Conservation (phyloP, 1,139 yeast genomes). For the Geotrichum cucujoidarum region DNA sequence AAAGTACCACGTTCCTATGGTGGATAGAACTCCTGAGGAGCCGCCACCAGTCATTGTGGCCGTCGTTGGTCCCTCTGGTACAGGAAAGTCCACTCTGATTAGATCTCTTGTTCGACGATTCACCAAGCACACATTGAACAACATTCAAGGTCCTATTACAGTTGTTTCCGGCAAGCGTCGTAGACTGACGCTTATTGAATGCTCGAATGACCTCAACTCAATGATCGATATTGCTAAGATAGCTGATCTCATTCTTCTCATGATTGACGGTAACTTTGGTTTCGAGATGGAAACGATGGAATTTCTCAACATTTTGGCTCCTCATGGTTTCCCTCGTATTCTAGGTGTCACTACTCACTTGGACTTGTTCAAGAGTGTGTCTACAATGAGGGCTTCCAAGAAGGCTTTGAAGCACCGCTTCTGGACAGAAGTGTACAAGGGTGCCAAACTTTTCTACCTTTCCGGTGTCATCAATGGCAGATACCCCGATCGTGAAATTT, state of each 20-base stretch:
- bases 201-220: slow-evolving; percentile 85
- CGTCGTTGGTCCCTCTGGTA: slow-evolving; percentile 98
- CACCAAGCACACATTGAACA: slow-evolving; percentile 81
- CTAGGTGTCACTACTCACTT: slow-evolving; percentile 94
- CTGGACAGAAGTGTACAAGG: slow-evolving; percentile 99
- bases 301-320: slow-evolving; percentile 89
- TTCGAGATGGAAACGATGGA: slow-evolving; percentile 99
- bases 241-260: slow-evolving; percentile 82
- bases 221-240: slow-evolving; percentile 96
- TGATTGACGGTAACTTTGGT: slow-evolving; percentile 97
- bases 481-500: slow-evolving; percentile 93
- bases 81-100: slow-evolving; percentile 92
- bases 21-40: slow-evolving; percentile 94
- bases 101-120: slow-evolving; percentile 82
- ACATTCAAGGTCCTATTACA: slow-evolving; percentile 92
- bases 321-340: slow-evolving; percentile 98
- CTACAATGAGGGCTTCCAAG: slow-evolving; percentile 86
- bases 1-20: slow-evolving; percentile 93
- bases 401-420: slow-evolving; percentile 89
- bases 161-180: slow-evolving; percentile 96
- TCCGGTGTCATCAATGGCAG: slow-evolving; percentile 97
- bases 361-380: slow-evolving; percentile 84
- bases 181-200: slow-evolving; percentile 88
- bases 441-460: slow-evolving; percentile 90
- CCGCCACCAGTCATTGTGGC: slow-evolving; percentile 97